Conservation (phyloP, 2,329 filamentous ascomycete genomes). For the Ophiocordyceps camponoti-saundersi region DNA sequence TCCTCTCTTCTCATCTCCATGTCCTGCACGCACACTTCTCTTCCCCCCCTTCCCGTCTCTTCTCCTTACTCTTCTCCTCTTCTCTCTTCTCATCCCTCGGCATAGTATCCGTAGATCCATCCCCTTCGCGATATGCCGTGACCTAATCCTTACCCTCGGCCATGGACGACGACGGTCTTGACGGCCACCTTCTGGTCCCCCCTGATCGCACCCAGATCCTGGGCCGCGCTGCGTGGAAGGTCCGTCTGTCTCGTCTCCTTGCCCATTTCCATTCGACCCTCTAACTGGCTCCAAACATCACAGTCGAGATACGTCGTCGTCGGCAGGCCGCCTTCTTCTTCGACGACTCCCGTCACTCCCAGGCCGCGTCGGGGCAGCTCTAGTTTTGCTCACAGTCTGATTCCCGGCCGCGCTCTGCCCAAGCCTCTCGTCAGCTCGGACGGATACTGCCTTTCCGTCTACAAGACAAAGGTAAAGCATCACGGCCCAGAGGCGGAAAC, state of each 20-base stretch:
- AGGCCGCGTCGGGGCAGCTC: slow-evolving; percentile 19
- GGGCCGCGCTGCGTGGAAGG: slow-evolving; percentile 34
- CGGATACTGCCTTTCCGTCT: slow-evolving; percentile 32
- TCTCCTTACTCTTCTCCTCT: no score
- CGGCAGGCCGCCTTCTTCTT: slow-evolving; percentile 19
- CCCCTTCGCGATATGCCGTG: not conserved
- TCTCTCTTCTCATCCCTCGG: not conserved
- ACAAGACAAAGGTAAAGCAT: slow-evolving; percentile 33
- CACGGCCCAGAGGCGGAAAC: not conserved
- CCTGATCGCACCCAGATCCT: slow-evolving; percentile 33
- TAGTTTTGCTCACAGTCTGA: slow-evolving; percentile 20
- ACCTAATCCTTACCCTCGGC: slow-evolving; percentile 1
- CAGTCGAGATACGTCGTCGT: slow-evolving; percentile 44
- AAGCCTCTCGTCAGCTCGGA: slow-evolving; percentile 16
- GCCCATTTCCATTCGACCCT: slow-evolving; percentile 5
- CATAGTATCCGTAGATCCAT: no score
- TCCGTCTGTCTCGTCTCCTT: slow-evolving; percentile 12
- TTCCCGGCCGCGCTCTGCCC: slow-evolving; percentile 18
- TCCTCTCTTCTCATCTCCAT: no score
- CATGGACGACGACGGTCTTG: slow-evolving; percentile 22
- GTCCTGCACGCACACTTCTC: no score
- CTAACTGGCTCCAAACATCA: not conserved
- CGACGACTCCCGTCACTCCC: not conserved
- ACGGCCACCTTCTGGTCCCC: slow-evolving; percentile 30
- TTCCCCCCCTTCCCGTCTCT: no score